Base-by-base conservation (phyloP, 352 stramenopile genomes). In the Pythium graminicola region DNA sequence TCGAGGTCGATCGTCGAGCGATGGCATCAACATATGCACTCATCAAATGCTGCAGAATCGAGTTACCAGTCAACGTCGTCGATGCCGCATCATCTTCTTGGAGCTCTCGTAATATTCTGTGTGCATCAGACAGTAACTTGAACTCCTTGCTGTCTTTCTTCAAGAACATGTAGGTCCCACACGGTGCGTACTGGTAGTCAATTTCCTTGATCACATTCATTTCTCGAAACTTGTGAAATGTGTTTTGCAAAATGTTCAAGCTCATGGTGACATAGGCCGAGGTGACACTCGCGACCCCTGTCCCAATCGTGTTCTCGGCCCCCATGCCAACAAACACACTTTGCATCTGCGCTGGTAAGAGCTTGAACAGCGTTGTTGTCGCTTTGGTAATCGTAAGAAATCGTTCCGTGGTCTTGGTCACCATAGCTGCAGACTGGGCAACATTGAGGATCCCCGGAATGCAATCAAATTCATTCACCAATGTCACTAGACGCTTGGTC, bases 391-490 rank as follows among this genome's bases (percentile, higher is more conserved):
- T 89, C 17, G 81, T 85, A 24, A 91, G 36, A 48, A 92, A 73
- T 6, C 77, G 76, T 32, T 89, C 78, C 1, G 81, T 87, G 2
- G 81, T 93, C 55, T 89, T 94, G 1, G 79, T 72, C 20, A 89
- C 26, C 67, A 91, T 78, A 4, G 81, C 70, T 0, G 83, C 69
- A 17, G 80, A 85, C 44, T 94, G 81, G 0, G 81, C 81, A 9
- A 92, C 68, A 49, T 94, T 90, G 23, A 92, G 58, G 52, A 94
- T 85, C 22, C 78, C 80, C 3, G 83, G 83, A 44, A 94, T 90
- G 60, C 81, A 94, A 55, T 94, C 83, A 48, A 83, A 77, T 54
- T 94, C 81, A 54, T 94, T 92, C 17, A 94, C 83, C 42, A 94
- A 75, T 27, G 80, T 90, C 33, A 91, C 54, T 43, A 87, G 54